Percentiles rank a stretch among this genome's conserved stretches.
phyloP scores from a whole-genome alignment of 2,329 filamentous ascomycete genomes.

The Chrysoporthe cubensis region DNA sequence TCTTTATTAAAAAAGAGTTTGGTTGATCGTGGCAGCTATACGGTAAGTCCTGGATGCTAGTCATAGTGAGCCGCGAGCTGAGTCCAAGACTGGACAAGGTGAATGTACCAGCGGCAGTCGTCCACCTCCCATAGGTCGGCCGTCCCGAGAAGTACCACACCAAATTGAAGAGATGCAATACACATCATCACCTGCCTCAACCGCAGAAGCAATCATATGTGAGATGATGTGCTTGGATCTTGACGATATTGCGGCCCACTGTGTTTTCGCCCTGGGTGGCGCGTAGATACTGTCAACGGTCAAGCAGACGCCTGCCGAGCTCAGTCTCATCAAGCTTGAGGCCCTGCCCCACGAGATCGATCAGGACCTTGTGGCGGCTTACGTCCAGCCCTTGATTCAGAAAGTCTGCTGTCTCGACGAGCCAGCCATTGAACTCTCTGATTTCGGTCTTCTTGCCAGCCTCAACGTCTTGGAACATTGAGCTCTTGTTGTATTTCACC shows the following conservation, averaged over 20 bases:
- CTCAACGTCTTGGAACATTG: slow-evolving; percentile 64
- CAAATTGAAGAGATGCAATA: background rate
- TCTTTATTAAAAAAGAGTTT: too few relatives aligned
- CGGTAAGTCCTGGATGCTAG: background rate
- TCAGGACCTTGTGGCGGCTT: slow-evolving; percentile 31
- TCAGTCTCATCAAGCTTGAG: slow-evolving; percentile 24
- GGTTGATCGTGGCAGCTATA: too few relatives aligned
- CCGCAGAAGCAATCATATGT: background rate
- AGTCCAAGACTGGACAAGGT: background rate
- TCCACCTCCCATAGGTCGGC: background rate
- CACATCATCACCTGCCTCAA: background rate
- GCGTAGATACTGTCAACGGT: slow-evolving; percentile 11
- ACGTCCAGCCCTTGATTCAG: slow-evolving; percentile 30
- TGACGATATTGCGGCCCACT: background rate
- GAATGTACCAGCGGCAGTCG: background rate
- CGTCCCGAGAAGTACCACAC: background rate
- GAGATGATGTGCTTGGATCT: background rate
- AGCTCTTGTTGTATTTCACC: slow-evolving; percentile 60
- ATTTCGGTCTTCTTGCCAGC: slow-evolving; percentile 59
- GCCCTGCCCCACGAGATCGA: slow-evolving; percentile 33
- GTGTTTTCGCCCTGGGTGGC: background rate
- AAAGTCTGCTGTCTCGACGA: slow-evolving; percentile 40
- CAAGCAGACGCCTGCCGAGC: slow-evolving; percentile 29
- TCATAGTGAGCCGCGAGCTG: background rate
- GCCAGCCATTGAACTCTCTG: slow-evolving; percentile 63